Percentiles rank a stretch among this genome's conserved stretches.
These are phyloP conservation scores for Euphorbia peplus DNA, from an alignment of 345 rosid genomes.

Conservation along the genomic window DNA sequence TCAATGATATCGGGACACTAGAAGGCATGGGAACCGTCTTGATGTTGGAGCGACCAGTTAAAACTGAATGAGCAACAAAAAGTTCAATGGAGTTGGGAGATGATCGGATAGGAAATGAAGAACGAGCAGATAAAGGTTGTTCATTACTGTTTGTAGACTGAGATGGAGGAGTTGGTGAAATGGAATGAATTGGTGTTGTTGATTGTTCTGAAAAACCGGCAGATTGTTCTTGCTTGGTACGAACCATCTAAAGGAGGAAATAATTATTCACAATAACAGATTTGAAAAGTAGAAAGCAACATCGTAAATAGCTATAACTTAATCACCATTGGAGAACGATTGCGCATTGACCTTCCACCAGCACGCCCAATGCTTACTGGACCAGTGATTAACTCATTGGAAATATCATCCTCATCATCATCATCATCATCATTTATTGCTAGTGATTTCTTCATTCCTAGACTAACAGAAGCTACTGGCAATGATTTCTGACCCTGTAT, in stretches of 20 bases:
- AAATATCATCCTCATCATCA: constrained; percentile 36
- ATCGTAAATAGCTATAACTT: neutral
- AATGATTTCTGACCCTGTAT: neutral
- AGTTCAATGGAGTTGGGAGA: constrained; percentile 31
- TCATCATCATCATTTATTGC: constrained; percentile 25
- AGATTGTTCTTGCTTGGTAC: constrained; percentile 50
- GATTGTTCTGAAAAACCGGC: constrained; percentile 39
- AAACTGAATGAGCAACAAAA: constrained; percentile 50
- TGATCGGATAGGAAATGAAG: constrained; percentile 31
- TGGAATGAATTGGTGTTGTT: constrained; percentile 28
- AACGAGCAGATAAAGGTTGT: constrained; percentile 42
- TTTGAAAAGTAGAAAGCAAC: constrained; percentile 5
- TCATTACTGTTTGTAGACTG: constrained; percentile 39
- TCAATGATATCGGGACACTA: constrained; percentile 48
- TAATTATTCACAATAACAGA: neutral
- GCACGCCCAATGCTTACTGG: constrained; percentile 36
- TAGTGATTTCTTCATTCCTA: constrained; percentile 25
- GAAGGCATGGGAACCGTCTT: constrained; percentile 50
- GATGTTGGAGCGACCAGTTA: constrained; percentile 41
- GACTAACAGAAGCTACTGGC: constrained; percentile 22
- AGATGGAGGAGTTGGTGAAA: constrained; percentile 33
- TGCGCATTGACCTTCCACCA: constrained; percentile 29
- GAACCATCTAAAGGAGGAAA: constrained; percentile 54
- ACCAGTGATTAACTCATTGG: constrained; percentile 27
- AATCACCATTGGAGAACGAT: constrained; percentile 41